Conservation (phyloP, 1,139 yeast genomes). For the Yamadazyma spencermartinsiae region DNA sequence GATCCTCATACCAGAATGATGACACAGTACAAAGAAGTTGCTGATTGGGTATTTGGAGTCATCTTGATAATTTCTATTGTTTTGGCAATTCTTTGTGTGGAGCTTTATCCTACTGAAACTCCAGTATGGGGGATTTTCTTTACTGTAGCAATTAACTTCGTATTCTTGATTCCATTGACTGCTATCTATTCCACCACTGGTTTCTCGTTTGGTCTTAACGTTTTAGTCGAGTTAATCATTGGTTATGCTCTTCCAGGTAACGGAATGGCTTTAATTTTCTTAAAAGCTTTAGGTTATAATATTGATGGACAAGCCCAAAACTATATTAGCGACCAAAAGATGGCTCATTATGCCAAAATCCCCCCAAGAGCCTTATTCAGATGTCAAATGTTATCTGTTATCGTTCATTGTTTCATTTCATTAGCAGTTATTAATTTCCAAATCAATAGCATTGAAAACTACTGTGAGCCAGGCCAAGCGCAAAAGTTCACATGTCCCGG, state of each 20-base stretch:
- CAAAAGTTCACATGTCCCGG: conserved; percentile 50
- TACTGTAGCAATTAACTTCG: conserved; percentile 51
- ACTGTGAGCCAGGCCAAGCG: conserved; percentile 43
- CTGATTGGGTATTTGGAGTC: conserved; percentile 56
- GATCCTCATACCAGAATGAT: conserved; percentile 61
- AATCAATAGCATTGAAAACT: conserved; percentile 30
- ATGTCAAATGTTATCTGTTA: conserved; percentile 50
- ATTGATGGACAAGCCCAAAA: conserved; percentile 61
- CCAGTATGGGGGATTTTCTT: conserved; percentile 61
- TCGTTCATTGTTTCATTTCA: conserved; percentile 41
- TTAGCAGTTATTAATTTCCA: conserved; percentile 58
- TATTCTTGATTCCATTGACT: conserved; percentile 53
- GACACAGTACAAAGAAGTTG: conserved; percentile 57
- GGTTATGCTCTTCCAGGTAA: conserved; percentile 68
- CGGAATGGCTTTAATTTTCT: conserved; percentile 56
- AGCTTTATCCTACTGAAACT: conserved; percentile 45
- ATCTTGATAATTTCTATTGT: conserved; percentile 47
- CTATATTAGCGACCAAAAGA: conserved; percentile 55
- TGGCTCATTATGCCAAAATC: conserved; percentile 59
- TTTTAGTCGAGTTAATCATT: conserved; percentile 57
- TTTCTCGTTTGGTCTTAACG: conserved; percentile 52
- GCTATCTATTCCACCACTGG: conserved; percentile 56
- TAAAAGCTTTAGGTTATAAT: conserved; percentile 60
- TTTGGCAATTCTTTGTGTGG: conserved; percentile 47
- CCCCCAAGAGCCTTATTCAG: conserved; percentile 64